Conservation (phyloP, 306 rosid species). For the Cyamopsis tetragonoloba region DNA sequence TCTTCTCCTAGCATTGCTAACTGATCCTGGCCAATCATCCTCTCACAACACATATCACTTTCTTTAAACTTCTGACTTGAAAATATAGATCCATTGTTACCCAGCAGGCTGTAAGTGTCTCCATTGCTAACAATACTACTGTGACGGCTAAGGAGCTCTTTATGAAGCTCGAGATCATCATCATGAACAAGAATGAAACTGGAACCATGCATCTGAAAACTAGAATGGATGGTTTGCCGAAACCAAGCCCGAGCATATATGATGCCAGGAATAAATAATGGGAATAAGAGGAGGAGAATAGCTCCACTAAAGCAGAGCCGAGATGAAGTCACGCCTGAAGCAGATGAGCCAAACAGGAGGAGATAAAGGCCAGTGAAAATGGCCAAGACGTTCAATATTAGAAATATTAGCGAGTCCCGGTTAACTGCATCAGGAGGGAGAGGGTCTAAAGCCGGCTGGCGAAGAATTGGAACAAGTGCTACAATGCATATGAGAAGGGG, state of each 20-base stretch:
- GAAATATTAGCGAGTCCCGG: slow-evolving; percentile 70
- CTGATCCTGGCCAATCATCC: slow-evolving; percentile 47
- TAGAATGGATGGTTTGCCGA: slow-evolving; percentile 47
- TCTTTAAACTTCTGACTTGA: slow-evolving; percentile 11
- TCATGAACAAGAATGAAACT: slow-evolving; percentile 73
- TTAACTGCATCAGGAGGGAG: slow-evolving; percentile 56
- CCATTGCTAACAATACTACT: slow-evolving; percentile 31
- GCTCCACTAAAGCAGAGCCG: slow-evolving; percentile 55
- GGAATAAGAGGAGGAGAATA: slow-evolving; percentile 59
- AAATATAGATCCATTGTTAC: slow-evolving; percentile 24
- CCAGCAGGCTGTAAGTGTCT: slow-evolving; percentile 22
- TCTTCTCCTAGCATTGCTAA: slow-evolving; percentile 80
- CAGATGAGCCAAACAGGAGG: slow-evolving; percentile 56
- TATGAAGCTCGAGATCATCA: slow-evolving; percentile 86
- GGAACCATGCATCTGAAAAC: slow-evolving; percentile 55
- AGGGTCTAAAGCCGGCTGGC: slow-evolving; percentile 62
- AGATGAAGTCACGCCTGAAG: slow-evolving; percentile 37
- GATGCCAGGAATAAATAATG: slow-evolving; percentile 73
- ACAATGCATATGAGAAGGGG: slow-evolving; percentile 62
- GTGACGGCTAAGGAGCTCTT: slow-evolving; percentile 61
- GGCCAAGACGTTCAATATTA: slow-evolving; percentile 66
- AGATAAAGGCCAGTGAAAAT: slow-evolving; percentile 75
- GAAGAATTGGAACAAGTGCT: slow-evolving; percentile 65
- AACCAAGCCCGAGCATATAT: slow-evolving; percentile 77
- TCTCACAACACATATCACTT: slow-evolving; percentile 38